Evolutionary conservation across 768 basidiomycete species (phyloP), one percentile per base, ranked within the genome.

Genomic region (Clathrus columnatus): DNA sequence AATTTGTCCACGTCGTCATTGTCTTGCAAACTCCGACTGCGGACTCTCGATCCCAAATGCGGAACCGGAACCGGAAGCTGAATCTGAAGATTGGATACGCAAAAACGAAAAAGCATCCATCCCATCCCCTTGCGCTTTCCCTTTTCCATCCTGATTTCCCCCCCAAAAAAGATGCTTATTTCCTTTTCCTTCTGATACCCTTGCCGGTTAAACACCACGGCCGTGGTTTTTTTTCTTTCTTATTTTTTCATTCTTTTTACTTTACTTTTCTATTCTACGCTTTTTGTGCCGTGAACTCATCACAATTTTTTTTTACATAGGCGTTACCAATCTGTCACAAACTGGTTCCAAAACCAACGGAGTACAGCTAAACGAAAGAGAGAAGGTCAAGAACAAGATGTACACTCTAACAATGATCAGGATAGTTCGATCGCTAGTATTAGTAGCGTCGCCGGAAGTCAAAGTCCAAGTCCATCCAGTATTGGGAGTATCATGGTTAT

Each of bases 291-390:
- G 64, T 70, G 53, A 71, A 52, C 23, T n/a, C n/a, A n/a, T n/a
- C n/a, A n/a, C n/a, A n/a, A 36, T 30, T 56, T 29, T 50, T 59
- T 65, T 63, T 66, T 62, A 67, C 64, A 63, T 59, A 90, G 87
- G 85, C 83, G 80, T 60, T 78, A 84, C 69, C 82, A 87, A 69
- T 85, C 81, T 55, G 82, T 90, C 56, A 87, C 83, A 1, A 88
- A 90, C 65, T 89, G 87, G 88, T 90, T 90, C 67, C 87, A 89
- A 74, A 87, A 88, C 63, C 86, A 90, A 64, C 85, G 85, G 62
- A 87, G 81, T 66, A 76, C 83, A 60, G 80, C 84, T 28, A 85
- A 85, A 70, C 78, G 76, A 61, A 79, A 74, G 61, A n/a, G n/a
- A n/a, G n/a, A n/a, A n/a, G 1, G 8, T 23, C 36, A 43, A 4